Evolutionary conservation across 352 stramenopile species (phyloP).

Genomic region (Globisporangium acanthophoron): DNA sequence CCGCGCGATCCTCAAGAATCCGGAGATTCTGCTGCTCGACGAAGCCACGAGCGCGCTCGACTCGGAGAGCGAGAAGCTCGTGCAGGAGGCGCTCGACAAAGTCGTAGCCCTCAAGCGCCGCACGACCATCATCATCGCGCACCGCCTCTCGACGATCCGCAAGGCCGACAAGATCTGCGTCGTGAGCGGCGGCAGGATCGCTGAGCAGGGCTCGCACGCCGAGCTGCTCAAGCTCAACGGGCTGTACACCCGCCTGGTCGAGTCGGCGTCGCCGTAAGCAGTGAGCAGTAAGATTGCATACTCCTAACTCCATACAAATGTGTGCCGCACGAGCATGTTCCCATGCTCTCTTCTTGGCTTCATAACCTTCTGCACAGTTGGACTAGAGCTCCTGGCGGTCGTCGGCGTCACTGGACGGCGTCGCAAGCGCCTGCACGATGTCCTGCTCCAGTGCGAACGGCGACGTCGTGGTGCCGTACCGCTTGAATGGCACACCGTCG

Average conservation of each 20-base stretch:
- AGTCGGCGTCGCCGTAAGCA: background rate
- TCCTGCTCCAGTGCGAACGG: constrained; percentile 59
- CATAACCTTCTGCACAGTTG: too few relatives aligned
- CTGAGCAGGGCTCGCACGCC: constrained; percentile 13
- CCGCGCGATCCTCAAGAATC: constrained; percentile 45
- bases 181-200: constrained; percentile 9
- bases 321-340: too few relatives aligned
- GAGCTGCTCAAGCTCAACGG: constrained; percentile 9
- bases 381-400: constrained; percentile 8
- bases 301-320: too few relatives aligned
- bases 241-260: constrained; percentile 9
- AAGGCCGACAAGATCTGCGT: constrained; percentile 20
- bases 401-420: background rate
- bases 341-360: background rate
- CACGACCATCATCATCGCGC: constrained; percentile 39
- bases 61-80: constrained; percentile 22
- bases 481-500: constrained; percentile 60
- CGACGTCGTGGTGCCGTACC: constrained; percentile 65
- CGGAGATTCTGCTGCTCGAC: constrained; percentile 28
- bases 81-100: constrained; percentile 22
- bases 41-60: constrained; percentile 31
- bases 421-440: constrained; percentile 43
- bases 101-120: constrained; percentile 18
- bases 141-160: constrained; percentile 17
- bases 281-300: too few relatives aligned